Conservation (phyloP, 352 stramenopile genomes). For the Globisporangium alternatum region DNA sequence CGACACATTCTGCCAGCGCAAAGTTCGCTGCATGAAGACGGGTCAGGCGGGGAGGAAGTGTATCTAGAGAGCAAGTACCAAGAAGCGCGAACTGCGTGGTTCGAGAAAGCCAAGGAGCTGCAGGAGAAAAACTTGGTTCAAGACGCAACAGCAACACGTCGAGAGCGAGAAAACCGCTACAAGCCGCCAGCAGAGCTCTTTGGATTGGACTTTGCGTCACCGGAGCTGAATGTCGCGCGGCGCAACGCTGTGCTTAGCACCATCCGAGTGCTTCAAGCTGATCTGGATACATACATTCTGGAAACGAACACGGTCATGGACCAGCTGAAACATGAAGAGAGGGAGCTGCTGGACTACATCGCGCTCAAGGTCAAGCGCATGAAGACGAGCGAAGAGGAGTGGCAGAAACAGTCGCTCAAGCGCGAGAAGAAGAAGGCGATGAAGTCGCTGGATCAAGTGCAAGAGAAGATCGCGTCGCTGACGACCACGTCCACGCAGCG, state of each 20-base stretch:
- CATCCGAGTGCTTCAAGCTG: constrained; percentile 42
- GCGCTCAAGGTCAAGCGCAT: constrained; percentile 74
- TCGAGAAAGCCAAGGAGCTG: constrained; percentile 28
- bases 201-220: constrained; percentile 60
- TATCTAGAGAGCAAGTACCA: constrained; percentile 69
- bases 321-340: constrained; percentile 49
- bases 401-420: constrained; percentile 80
- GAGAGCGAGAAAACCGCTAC: constrained; percentile 41
- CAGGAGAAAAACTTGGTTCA: constrained; percentile 44
- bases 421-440: constrained; percentile 79
- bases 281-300: constrained; percentile 55
- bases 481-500: constrained; percentile 42
- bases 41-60: constrained; percentile 40
- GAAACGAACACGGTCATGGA: constrained; percentile 72
- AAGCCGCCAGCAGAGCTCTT: constrained; percentile 35
- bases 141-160: constrained; percentile 21
- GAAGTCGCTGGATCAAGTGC: constrained; percentile 52
- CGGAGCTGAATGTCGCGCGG: constrained; percentile 60
- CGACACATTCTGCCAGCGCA: constrained; percentile 35
- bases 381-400: constrained; percentile 74
- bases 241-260: constrained; percentile 54
- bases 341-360: constrained; percentile 73
- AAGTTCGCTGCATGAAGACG: constrained; percentile 18
- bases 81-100: constrained; percentile 45
- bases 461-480: constrained; percentile 44